Evolutionary conservation across 345 rosid species (phyloP), one percentile per base, ranked within the genome.

Genomic region (Excoecaria agallocha): DNA sequence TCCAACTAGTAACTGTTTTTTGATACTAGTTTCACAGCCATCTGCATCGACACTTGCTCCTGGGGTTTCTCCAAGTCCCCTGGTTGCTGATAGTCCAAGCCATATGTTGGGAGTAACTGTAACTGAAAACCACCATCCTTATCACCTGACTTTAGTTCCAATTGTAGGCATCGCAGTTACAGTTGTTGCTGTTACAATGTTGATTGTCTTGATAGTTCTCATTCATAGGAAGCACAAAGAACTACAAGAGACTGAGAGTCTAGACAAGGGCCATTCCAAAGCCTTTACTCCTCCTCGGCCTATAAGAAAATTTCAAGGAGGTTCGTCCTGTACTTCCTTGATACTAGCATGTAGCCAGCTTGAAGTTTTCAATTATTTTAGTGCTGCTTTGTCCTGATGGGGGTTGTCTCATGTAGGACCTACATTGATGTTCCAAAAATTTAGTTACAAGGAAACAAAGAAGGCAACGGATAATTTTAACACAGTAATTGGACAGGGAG

Each of bases 391-490:
- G 20, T 16, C 17, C 9, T 22, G 60, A 51, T 7, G 41, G 71
- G 46, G 75, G 63, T 2, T 77, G 59, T 50, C 56, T 41, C 75
- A 45, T 86, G 85, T 76, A 94, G 98, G 95, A 65, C 80, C 77
- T 70, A 69, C 87, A 3, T 86, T 85, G 70, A 86, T 85, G 89
- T 89, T 92, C 66, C 87, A 49, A 68, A 91, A 89, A 76, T 95
- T 87, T 83, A 87, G 91, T 82, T 95, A 86, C 81, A 91, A 75
- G 86, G 96, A 95, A 77, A 89, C 87, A 38, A 89, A 85, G 82
- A 95, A 84, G 82, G 94, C 96, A 22, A 95, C 99, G 3, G 87
- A 87, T 60, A 88, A 81, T 81, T 95, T 95, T 76, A 86, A 68
- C 69, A 80, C 84, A 6, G 66, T 89, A 55, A 85, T 95, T 79